Conservation (phyloP, 345 rosid genomes). For the Melaleuca alternifolia region DNA sequence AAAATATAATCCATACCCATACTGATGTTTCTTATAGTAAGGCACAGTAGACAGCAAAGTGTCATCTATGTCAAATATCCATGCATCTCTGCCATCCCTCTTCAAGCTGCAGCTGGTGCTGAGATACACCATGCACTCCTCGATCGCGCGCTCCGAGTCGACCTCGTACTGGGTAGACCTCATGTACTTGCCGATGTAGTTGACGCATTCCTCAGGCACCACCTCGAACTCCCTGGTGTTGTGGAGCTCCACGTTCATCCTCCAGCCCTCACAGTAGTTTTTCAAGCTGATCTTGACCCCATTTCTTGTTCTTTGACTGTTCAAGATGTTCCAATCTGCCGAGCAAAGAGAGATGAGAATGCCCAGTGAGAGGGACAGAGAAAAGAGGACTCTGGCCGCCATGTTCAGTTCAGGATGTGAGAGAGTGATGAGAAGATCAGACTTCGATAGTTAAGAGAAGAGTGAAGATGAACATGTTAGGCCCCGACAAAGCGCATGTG, state of each 20-base stretch:
- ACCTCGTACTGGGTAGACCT: background rate
- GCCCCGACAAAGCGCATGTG: background rate
- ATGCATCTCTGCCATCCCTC: conserved; percentile 11
- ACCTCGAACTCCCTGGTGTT: conserved; percentile 4
- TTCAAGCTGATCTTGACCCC: conserved; percentile 6
- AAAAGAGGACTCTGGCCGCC: background rate
- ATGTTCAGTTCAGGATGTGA: background rate
- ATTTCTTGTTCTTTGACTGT: background rate
- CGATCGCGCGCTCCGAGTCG: conserved; percentile 5
- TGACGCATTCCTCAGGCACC: conserved; percentile 6
- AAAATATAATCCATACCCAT: background rate
- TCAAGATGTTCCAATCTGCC: conserved; percentile 12
- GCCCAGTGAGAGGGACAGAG: background rate
- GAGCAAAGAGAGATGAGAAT: background rate
- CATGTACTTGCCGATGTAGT: conserved; percentile 6
- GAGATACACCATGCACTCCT: conserved; percentile 8
- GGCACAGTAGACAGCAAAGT: conserved; percentile 6
- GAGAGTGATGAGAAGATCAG: background rate
- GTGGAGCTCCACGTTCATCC: conserved; percentile 14
- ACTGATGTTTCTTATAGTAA: conserved; percentile 9
- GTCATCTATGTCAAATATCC: conserved; percentile 13
- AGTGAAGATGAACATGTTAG: background rate
- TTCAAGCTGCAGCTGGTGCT: conserved; percentile 5
- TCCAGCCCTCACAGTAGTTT: conserved; percentile 13
- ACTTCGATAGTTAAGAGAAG: background rate